Conservation (phyloP, 352 stramenopile genomes). For the Peronosclerospora sorghi region DNA sequence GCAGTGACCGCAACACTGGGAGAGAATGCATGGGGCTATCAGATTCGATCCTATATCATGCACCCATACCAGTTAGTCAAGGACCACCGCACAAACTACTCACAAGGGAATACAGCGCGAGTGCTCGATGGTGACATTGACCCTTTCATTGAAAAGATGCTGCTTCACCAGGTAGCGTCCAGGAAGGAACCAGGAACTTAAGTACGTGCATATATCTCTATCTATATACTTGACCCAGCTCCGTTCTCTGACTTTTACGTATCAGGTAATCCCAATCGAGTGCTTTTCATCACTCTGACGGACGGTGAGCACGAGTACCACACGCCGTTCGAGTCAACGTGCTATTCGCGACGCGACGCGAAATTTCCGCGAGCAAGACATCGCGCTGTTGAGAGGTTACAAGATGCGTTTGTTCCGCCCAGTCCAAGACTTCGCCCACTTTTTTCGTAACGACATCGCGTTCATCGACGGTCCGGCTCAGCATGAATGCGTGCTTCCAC, state of each 20-base stretch:
- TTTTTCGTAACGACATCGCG: conserved; percentile 69
- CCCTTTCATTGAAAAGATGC: conserved; percentile 66
- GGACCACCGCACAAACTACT: conserved; percentile 87
- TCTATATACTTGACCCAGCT: too few species aligned
- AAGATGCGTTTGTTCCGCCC: conserved; percentile 62
- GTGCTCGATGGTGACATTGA: conserved; percentile 89
- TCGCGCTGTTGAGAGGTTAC: conserved; percentile 64
- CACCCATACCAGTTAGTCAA: conserved; percentile 99
- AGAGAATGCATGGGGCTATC: conserved; percentile 64
- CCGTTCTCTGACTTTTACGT: too few species aligned
- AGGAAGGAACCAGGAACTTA: background rate
- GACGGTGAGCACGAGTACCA: conserved; percentile 8
- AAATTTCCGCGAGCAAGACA: conserved; percentile 60
- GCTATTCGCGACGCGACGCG: conserved; percentile 45
- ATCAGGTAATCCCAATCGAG: background rate
- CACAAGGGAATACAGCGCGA: conserved; percentile 73
- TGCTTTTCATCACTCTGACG: background rate
- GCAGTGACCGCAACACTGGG: conserved; percentile 51
- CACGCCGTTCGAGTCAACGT: conserved; percentile 9
- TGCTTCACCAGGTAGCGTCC: conserved; percentile 27
- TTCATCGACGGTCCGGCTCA: conserved; percentile 63
- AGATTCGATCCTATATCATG: conserved; percentile 97
- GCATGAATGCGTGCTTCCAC: conserved; percentile 79
- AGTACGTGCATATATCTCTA: background rate
- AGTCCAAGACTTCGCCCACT: conserved; percentile 75